Percentiles rank a stretch among this genome's conserved stretches.
Conservation (phyloP, 306 rosid species). For the Canavalia ensiformis region DNA sequence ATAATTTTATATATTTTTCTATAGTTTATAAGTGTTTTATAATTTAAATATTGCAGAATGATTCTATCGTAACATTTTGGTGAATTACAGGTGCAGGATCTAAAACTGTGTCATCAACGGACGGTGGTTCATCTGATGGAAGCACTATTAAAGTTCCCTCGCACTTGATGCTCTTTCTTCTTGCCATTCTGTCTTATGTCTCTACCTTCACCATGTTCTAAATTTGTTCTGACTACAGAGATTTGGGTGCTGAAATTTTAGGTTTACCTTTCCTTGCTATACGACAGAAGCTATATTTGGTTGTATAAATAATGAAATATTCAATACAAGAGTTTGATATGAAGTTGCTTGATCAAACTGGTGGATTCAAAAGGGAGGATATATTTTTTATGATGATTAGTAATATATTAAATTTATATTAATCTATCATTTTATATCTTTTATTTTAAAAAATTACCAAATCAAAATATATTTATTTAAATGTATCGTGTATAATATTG, state of each 20-base stretch:
- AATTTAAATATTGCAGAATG: background rate
- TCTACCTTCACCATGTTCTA: conserved; percentile 50
- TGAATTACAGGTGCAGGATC: conserved; percentile 60
- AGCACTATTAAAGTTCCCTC: conserved; percentile 50
- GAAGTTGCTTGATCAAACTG: background rate
- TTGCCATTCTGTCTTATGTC: conserved; percentile 52
- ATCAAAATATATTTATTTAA: no score
- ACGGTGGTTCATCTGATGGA: conserved; percentile 60
- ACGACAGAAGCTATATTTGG: background rate
- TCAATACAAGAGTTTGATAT: background rate
- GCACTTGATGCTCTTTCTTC: conserved; percentile 46
- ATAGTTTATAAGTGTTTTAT: no score
- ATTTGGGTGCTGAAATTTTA: conserved; percentile 16
- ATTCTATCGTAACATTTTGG: conserved; percentile 8
- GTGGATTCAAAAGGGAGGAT: background rate
- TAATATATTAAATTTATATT: no score
- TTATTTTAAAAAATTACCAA: no score
- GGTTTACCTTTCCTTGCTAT: background rate
- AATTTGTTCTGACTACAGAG: conserved; percentile 29
- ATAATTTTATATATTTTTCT: no score
- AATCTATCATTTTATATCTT: no score
- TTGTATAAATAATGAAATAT: background rate
- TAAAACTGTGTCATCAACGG: conserved; percentile 61
- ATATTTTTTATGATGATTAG: no score
- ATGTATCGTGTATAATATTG: no score